Evolutionary conservation across 169 alveolate species (phyloP).

Genomic region (Neospora caninum): DNA sequence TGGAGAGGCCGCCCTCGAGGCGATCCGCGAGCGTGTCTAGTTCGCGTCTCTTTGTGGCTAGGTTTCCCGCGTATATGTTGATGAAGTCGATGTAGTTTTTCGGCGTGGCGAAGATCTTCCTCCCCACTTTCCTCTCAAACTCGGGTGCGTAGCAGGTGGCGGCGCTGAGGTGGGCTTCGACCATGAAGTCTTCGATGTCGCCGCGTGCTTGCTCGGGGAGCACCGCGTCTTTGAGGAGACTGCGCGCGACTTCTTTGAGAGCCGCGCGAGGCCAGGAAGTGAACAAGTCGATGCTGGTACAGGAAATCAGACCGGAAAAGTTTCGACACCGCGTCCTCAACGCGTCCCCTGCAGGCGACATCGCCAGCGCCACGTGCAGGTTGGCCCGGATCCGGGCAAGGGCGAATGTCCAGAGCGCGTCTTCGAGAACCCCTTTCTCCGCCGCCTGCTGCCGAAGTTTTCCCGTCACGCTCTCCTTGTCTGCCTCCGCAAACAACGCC

Average conservation of each 20-base stretch:
- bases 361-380: slow-evolving; percentile 89
- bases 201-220: slow-evolving; percentile 81
- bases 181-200: slow-evolving; percentile 83
- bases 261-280: slow-evolving; percentile 96
- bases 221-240: slow-evolving; percentile 77
- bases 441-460: slow-evolving; percentile 83
- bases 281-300: slow-evolving; percentile 97
- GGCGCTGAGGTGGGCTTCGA: slow-evolving; percentile 84
- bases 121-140: slow-evolving; percentile 83
- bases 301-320: slow-evolving; percentile 96
- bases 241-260: slow-evolving; percentile 93
- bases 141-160: slow-evolving; percentile 83
- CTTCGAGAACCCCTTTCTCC: slow-evolving; percentile 83
- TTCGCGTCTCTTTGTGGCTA: slow-evolving; percentile 81
- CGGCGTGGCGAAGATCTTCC: slow-evolving; percentile 91
- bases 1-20: slow-evolving; percentile 91
- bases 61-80: slow-evolving; percentile 79
- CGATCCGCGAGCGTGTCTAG: slow-evolving; percentile 82
- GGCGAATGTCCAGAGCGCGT: slow-evolving; percentile 79
- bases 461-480: slow-evolving; percentile 83
- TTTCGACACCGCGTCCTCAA: slow-evolving; percentile 88
- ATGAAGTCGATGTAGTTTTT: slow-evolving; percentile 92
- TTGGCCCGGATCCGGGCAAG: slow-evolving; percentile 77
- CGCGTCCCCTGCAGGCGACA: slow-evolving; percentile 92
- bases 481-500: slow-evolving; percentile 92